Evolutionary conservation across 2,329 filamentous ascomycete genomes (phyloP).

Genomic region (Colletotrichum sp.): DNA sequence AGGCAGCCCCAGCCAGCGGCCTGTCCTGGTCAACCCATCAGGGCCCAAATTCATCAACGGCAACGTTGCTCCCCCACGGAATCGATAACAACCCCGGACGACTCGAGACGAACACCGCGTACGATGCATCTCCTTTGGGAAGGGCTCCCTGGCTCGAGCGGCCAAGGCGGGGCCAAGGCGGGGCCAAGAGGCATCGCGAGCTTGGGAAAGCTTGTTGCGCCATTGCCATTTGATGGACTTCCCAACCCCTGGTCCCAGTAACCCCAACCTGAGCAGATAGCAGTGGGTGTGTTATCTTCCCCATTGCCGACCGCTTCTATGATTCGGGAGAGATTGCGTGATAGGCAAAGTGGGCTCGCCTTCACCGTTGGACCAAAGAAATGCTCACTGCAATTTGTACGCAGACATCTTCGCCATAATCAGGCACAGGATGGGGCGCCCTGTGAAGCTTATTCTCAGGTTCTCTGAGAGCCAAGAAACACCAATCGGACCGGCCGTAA

Average conservation of each 20-base stretch:
- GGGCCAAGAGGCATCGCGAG: conserved; percentile 11
- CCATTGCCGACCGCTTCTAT: background rate
- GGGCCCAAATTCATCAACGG: background rate
- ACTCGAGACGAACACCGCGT: background rate
- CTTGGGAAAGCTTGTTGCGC: conserved; percentile 18
- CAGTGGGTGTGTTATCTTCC: background rate
- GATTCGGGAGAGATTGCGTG: background rate
- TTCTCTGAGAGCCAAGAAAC: background rate
- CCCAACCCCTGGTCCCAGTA: background rate
- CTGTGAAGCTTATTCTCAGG: background rate
- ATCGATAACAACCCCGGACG: background rate
- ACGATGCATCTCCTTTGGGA: background rate
- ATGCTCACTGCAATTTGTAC: background rate
- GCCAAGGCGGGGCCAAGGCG: conserved; percentile 14
- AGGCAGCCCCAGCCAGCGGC: background rate
- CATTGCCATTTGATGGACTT: background rate
- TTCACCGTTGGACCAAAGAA: background rate
- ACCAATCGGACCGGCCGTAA: background rate
- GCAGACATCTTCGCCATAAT: background rate
- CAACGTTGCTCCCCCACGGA: background rate
- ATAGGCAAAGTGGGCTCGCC: background rate
- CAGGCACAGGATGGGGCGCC: background rate
- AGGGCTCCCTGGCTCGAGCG: background rate
- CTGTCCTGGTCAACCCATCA: background rate
- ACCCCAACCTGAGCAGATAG: background rate